Percentiles rank a stretch among this genome's conserved stretches.
phyloP scores from a whole-genome alignment of 2,329 filamentous ascomycete genomes.

The Xylaria sp. region DNA sequence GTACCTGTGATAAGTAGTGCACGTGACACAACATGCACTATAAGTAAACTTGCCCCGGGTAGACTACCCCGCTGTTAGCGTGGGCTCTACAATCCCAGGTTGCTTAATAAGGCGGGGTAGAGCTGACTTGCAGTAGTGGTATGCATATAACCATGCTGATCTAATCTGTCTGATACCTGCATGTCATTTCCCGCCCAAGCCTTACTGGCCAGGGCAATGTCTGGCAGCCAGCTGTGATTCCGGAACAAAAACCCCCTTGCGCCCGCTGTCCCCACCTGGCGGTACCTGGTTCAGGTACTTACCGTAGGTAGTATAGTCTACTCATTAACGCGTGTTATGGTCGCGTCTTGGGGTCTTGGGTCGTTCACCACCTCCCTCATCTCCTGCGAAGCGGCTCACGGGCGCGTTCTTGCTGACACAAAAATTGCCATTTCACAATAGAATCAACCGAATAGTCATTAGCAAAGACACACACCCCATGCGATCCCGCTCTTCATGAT shows the following conservation, averaged over 20 bases:
- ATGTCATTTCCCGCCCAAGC: background rate
- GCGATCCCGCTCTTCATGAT: background rate
- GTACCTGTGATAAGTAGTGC: too few relatives aligned
- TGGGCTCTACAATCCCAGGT: background rate
- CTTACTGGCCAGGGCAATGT: too few relatives aligned
- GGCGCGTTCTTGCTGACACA: constrained; percentile 27
- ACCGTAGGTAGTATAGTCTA: background rate
- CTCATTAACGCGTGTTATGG: constrained; percentile 38
- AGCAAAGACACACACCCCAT: background rate
- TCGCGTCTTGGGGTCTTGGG: constrained; percentile 31
- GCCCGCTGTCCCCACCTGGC: constrained; percentile 8
- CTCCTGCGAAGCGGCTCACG: constrained; percentile 17
- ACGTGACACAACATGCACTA: constrained; percentile 5
- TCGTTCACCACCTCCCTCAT: constrained; percentile 21
- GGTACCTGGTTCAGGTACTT: constrained; percentile 1
- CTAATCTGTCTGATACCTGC: background rate
- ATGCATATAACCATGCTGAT: constrained; percentile 20
- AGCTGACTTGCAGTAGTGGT: background rate
- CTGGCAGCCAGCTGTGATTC: background rate
- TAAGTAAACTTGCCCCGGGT: background rate
- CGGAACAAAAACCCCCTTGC: background rate
- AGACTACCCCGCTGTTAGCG: constrained; percentile 30
- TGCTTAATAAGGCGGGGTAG: constrained; percentile 32
- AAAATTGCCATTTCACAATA: constrained; percentile 7
- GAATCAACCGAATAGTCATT: background rate